Evolutionary conservation across 305 asterid genomes (phyloP).

Genomic region (Nicotiana rustica): DNA sequence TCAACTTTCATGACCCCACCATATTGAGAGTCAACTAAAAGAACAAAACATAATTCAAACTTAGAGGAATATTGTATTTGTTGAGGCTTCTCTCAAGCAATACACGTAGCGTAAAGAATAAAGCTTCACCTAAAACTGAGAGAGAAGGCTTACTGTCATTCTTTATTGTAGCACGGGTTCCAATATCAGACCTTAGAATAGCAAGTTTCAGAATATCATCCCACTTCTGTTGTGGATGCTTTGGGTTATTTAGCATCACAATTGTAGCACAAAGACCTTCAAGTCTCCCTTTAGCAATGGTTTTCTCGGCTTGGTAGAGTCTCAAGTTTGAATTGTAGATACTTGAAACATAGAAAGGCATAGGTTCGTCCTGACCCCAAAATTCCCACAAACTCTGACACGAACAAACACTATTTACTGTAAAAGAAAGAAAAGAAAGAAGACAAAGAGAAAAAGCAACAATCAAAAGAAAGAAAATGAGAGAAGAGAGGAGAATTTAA

Average conservation of each 20-base stretch:
- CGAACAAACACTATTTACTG: too few relatives aligned
- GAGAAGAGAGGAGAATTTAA: too few relatives aligned
- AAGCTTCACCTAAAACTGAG: constrained; percentile 68
- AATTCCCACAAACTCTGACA: constrained; percentile 75
- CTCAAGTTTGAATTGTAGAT: constrained; percentile 66
- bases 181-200: constrained; percentile 73
- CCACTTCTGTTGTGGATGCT: constrained; percentile 96
- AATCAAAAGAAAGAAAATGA: too few relatives aligned
- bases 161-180: constrained; percentile 52
- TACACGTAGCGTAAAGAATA: constrained; percentile 83
- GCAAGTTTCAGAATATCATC: constrained; percentile 89
- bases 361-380: constrained; percentile 72
- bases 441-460: too few relatives aligned
- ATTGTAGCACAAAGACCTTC: constrained; percentile 86
- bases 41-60: constrained; percentile 69
- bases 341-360: constrained; percentile 84
- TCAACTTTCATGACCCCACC: constrained; percentile 89
- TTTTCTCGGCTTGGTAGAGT: constrained; percentile 82
- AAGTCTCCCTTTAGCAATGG: constrained; percentile 79
- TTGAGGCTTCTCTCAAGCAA: constrained; percentile 85
- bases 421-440: too few relatives aligned
- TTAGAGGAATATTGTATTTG: constrained; percentile 71
- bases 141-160: constrained; percentile 55
- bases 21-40: constrained; percentile 77
- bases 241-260: constrained; percentile 83